These are phyloP conservation scores for Myxozyma lipomycoides DNA, from an alignment of 805 yeast species.

Conservation along the genomic window DNA sequence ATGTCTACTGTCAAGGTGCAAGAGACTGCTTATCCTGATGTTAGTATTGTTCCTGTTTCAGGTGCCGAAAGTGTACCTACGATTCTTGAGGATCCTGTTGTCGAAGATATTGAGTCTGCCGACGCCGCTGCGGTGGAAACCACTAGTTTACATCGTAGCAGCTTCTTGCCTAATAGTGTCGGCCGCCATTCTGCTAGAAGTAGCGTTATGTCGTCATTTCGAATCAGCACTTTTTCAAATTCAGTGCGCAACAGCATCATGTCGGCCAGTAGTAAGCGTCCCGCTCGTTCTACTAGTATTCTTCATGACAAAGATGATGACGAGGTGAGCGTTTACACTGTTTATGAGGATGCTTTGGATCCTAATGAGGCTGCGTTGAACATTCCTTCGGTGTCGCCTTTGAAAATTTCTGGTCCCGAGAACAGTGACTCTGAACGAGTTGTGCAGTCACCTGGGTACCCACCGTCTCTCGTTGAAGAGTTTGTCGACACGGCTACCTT, in stretches of 20 bases:
- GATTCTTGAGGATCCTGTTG: background rate
- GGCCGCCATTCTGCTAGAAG: no score
- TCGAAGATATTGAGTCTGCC: background rate
- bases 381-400: conserved; percentile 5
- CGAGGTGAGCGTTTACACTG: background rate
- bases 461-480: conserved; percentile 2
- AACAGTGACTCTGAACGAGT: background rate
- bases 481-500: conserved; percentile 1
- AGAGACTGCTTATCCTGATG: background rate
- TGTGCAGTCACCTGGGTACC: conserved; percentile 2
- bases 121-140: background rate
- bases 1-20: background rate
- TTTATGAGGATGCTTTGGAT: background rate
- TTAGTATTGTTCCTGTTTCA: no score
- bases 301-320: background rate
- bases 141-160: background rate
- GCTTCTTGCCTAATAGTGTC: background rate
- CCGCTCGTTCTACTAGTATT: background rate
- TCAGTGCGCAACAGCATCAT: background rate
- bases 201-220: background rate
- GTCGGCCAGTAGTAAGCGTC: background rate
- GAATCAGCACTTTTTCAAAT: background rate
- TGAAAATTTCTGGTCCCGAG: no score
- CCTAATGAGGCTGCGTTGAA: background rate
- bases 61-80: background rate